These are phyloP conservation scores for Fusarium sororula DNA, from an alignment of 2,329 filamentous ascomycete genomes.

Conservation along the genomic window DNA sequence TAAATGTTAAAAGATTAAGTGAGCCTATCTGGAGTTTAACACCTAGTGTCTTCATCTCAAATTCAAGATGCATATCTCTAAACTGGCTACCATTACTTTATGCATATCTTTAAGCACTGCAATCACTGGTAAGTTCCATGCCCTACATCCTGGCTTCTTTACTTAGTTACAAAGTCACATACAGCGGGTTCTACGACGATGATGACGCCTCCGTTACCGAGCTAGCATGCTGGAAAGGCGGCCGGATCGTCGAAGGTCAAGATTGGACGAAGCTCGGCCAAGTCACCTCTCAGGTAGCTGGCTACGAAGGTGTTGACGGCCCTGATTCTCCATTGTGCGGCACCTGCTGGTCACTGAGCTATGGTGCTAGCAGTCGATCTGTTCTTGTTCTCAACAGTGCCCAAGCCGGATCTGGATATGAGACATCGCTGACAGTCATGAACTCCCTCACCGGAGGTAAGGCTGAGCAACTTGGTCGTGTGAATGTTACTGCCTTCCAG, in stretches of 20 bases:
- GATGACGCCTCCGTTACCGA: background rate
- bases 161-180: background rate
- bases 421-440: background rate
- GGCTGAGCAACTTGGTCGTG: background rate
- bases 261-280: background rate
- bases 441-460: background rate
- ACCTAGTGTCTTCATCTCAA: rapidly evolving
- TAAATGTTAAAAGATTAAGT: background rate
- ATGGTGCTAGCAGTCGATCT: background rate
- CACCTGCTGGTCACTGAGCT: background rate
- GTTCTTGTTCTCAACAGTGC: background rate
- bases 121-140: background rate
- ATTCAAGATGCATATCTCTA: background rate
- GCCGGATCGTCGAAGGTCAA: background rate
- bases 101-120: background rate
- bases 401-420: background rate
- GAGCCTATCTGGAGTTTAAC: background rate
- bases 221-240: background rate
- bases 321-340: background rate
- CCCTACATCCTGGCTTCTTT: rapidly evolving
- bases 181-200: background rate
- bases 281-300: background rate
- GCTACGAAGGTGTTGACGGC: background rate
- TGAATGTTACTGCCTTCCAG: background rate
- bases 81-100: background rate